Percentiles rank a stretch among this genome's conserved stretches.
Conservation (phyloP, 345 rosid genomes). For the Rhodamnia rubescens region DNA sequence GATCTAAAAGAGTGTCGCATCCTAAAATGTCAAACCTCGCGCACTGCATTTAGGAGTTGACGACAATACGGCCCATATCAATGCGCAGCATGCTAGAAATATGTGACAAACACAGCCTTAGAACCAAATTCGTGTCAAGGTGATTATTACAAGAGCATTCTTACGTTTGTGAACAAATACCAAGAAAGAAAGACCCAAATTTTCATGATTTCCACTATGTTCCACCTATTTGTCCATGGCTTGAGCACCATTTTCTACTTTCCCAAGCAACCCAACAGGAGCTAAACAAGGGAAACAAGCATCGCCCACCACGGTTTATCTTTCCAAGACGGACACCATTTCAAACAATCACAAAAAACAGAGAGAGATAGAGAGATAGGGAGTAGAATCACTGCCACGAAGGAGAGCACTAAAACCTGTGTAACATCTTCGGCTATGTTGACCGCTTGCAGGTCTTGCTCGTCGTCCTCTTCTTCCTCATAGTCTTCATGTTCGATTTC, state of each 20-base stretch:
- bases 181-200: background rate
- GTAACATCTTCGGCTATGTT: slow-evolving; percentile 15
- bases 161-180: background rate
- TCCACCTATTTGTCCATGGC: background rate
- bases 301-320: background rate
- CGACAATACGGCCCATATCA: background rate
- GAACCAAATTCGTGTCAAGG: background rate
- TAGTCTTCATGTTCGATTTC: background rate
- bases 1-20: background rate
- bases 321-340: background rate
- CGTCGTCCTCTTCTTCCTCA: background rate
- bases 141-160: background rate
- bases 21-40: background rate
- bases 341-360: background rate
- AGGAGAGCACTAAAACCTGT: slow-evolving; percentile 1
- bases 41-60: background rate
- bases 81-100: background rate
- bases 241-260: background rate
- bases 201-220: background rate
- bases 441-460: background rate
- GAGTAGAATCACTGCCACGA: background rate
- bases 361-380: background rate
- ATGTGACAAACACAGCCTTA: background rate
- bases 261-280: background rate
- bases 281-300: background rate